Evolutionary conservation across 225 moss, liverwort and hornwort genomes (phyloP), one percentile per base, ranked within the genome.

Genomic region (Neckera pumila): DNA sequence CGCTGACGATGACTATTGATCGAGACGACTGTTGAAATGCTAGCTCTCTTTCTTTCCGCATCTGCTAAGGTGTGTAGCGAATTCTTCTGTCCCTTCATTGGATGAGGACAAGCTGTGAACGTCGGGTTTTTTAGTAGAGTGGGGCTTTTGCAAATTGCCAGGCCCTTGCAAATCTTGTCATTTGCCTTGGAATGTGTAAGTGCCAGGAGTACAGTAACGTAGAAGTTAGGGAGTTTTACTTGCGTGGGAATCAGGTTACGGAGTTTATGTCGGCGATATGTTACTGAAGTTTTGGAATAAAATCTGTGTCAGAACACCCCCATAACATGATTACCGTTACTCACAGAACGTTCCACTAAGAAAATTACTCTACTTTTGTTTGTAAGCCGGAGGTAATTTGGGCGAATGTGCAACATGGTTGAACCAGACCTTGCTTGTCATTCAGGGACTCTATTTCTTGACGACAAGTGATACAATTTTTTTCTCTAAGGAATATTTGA

Each of bases 1-100:
- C 51, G 63, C 60, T 3, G 94, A 94, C 38, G 94, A 94, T 12
- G 90, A 92, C 62, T 92, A 91, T 54, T 92, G 71, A 90, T 51
- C 87, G 75, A 70, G 42, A 59, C 17, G 38, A 17, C 78, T 26
- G 33, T 62, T 54, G 51, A 71, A 70, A 73, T 38, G 14, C n/a
- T n/a, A n/a, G 28, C 70, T 26, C 12, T 10, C 40, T 67, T 4
- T 64, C 53, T 30, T 33, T 78, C 65, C 60, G 45, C 86, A 75
- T 49, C 63, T 62, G 54, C 14, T 17, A 64, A 86, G 59, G 17
- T 47, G 40, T 64, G 64, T 34, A 73, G 67, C 42, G 33, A 45
- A 49, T n/a, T 77, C 60, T 81, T 42, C 34, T 43, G 66, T 78
- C 77, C n/a, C 36, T 84, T n/a, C 63, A 25, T 76, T 56, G 40